phyloP scores from a whole-genome alignment of 2,329 filamentous ascomycete species.

The Apiospora malaysiana region DNA sequence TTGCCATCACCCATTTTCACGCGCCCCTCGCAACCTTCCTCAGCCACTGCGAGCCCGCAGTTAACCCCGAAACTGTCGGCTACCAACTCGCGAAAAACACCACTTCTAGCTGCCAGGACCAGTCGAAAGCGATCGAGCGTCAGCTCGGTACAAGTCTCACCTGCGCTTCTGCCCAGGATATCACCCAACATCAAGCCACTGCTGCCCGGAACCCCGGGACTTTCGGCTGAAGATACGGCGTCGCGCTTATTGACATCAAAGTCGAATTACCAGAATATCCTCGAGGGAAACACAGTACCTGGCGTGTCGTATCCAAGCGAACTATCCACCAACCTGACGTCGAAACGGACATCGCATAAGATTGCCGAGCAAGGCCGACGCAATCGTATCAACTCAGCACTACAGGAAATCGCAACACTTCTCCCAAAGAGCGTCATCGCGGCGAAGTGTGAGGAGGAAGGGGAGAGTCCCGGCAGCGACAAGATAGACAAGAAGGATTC shows the following conservation, averaged over 20 bases:
- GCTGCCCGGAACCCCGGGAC: constrained; percentile 65
- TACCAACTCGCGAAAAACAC: constrained; percentile 55
- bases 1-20: constrained; percentile 55
- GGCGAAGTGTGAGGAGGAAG: constrained; percentile 51
- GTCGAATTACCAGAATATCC: constrained; percentile 96
- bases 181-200: constrained; percentile 94
- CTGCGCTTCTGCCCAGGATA: constrained; percentile 85
- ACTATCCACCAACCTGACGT: constrained; percentile 90
- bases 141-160: constrained; percentile 79
- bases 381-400: constrained; percentile 92
- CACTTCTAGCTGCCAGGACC: constrained; percentile 60
- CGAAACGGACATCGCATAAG: constrained; percentile 96
- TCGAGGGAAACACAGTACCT: constrained; percentile 90
- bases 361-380: constrained; percentile 94
- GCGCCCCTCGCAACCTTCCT: constrained; percentile 48
- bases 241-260: constrained; percentile 87
- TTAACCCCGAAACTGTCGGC: constrained; percentile 59
- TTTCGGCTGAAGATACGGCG: constrained; percentile 63
- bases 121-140: constrained; percentile 74
- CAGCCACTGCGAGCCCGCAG: constrained; percentile 72
- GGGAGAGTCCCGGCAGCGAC: constrained; percentile 54
- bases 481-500: constrained; percentile 49
- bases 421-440: constrained; percentile 66
- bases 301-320: constrained; percentile 91
- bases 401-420: constrained; percentile 88